A percentile compares a stretch with the other conserved stretches of the same genome.
These are phyloP conservation scores for Ambrosia trifida DNA, from an alignment of 129 eudicot genomes.

Conservation along the genomic window DNA sequence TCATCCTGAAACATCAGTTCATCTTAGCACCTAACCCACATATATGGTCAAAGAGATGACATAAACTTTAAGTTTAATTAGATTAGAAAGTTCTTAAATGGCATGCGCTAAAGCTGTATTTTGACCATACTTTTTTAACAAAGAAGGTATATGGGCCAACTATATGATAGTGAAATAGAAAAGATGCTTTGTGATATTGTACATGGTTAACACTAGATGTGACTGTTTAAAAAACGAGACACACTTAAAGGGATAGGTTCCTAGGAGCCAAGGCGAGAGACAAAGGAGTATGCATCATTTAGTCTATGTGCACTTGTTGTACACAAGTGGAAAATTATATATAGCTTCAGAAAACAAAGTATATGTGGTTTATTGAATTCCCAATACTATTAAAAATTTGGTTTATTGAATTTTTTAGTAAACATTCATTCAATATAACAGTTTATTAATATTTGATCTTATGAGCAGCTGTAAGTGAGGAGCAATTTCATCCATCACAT, in stretches of 20 bases:
- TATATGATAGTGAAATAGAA: constrained; percentile 9
- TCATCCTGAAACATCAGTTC: constrained; percentile 54
- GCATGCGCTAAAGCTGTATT: neutral
- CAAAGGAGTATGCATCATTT: too few relatives aligned
- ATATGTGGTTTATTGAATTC: too few relatives aligned
- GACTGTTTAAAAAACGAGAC: neutral
- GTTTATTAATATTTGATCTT: too few relatives aligned
- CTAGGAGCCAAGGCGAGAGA: neutral
- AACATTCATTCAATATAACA: too few relatives aligned
- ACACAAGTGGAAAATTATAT: neutral
- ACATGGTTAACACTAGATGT: constrained; percentile 3
- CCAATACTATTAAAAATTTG: too few relatives aligned
- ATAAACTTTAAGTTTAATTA: neutral
- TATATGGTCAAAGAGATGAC: neutral
- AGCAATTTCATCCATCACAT: neutral
- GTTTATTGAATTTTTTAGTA: too few relatives aligned
- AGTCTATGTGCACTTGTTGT: neutral
- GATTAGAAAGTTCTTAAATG: neutral
- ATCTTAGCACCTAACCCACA: constrained; percentile 7
- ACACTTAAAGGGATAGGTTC: neutral
- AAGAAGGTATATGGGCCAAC: neutral
- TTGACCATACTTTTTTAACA: neutral
- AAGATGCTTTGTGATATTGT: constrained; percentile 1
- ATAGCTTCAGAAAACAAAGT: too few relatives aligned
- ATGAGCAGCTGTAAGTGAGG: too few relatives aligned